Conservation (phyloP, 2,329 filamentous ascomycete species). For the Ceratocystis diversiconidia region DNA sequence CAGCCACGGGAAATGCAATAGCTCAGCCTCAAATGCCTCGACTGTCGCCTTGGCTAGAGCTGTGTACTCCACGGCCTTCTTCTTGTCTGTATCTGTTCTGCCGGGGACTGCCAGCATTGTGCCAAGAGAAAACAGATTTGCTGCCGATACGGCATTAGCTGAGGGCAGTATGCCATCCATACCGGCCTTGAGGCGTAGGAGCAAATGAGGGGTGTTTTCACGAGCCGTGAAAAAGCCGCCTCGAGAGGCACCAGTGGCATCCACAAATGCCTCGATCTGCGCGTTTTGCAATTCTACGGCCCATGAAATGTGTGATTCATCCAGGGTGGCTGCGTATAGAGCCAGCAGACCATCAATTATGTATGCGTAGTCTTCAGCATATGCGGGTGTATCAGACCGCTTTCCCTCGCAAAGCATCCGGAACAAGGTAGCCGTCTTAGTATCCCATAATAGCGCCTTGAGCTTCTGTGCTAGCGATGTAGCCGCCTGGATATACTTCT, state of each 20-base stretch:
- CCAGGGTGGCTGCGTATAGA: constrained; percentile 69
- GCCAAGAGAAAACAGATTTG: constrained; percentile 72
- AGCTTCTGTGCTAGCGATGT: constrained; percentile 59
- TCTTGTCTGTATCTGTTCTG: not conserved
- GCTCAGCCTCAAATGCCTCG: constrained; percentile 77
- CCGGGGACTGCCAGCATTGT: constrained; percentile 50
- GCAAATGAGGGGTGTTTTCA: constrained; percentile 47
- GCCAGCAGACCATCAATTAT: constrained; percentile 69
- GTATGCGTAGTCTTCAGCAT: constrained; percentile 92
- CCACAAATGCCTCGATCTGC: constrained; percentile 57
- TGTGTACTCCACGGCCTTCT: constrained; percentile 32
- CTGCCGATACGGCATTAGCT: constrained; percentile 73
- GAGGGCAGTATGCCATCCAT: constrained; percentile 89
- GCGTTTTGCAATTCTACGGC: constrained; percentile 59
- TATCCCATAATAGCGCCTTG: constrained; percentile 57
- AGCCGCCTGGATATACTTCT: constrained; percentile 51
- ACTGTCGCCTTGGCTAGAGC: constrained; percentile 58
- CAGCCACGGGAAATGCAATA: constrained; percentile 83
- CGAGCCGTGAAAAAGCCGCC: constrained; percentile 64
- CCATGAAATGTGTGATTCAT: constrained; percentile 62
- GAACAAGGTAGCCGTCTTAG: constrained; percentile 46
- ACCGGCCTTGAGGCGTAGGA: constrained; percentile 83
- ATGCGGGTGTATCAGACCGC: constrained; percentile 41
- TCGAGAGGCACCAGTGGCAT: constrained; percentile 30
- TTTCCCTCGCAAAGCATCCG: constrained; percentile 58